phyloP scores from a whole-genome alignment of 2,329 filamentous ascomycete species.

The Botryotinia narcissicola region DNA sequence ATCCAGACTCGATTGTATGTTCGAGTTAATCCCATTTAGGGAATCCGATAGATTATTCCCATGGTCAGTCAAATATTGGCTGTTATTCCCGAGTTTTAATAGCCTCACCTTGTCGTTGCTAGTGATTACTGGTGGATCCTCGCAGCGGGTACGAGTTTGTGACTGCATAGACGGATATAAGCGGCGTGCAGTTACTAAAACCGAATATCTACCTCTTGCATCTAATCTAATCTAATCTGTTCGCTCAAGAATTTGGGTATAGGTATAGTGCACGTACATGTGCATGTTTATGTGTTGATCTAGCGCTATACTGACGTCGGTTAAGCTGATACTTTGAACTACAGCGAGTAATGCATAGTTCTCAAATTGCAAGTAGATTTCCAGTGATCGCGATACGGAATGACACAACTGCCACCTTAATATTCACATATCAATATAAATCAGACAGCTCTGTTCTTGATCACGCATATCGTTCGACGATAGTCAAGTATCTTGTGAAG shows the following conservation, averaged over 20 bases:
- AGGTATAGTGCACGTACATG: no score
- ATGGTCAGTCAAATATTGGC: fast-evolving
- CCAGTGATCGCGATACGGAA: background rate
- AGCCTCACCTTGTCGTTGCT: background rate
- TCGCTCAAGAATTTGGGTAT: background rate
- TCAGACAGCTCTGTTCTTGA: background rate
- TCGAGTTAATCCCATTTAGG: background rate
- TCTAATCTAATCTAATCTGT: background rate
- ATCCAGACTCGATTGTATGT: background rate
- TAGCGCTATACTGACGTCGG: background rate
- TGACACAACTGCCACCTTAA: background rate
- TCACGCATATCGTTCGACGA: background rate
- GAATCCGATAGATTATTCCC: background rate
- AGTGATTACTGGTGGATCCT: background rate
- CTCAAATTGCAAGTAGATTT: background rate
- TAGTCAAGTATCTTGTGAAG: background rate
- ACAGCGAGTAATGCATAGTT: no score
- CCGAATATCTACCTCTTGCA: background rate
- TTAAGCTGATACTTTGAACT: background rate
- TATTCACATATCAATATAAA: background rate
- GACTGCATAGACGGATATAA: background rate
- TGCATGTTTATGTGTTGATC: background rate
- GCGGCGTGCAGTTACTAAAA: background rate
- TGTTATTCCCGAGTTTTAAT: background rate
- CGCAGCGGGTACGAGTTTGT: background rate